phyloP scores from a whole-genome alignment of 2,329 filamentous ascomycete species.

The Hirsutella rhossiliensis region DNA sequence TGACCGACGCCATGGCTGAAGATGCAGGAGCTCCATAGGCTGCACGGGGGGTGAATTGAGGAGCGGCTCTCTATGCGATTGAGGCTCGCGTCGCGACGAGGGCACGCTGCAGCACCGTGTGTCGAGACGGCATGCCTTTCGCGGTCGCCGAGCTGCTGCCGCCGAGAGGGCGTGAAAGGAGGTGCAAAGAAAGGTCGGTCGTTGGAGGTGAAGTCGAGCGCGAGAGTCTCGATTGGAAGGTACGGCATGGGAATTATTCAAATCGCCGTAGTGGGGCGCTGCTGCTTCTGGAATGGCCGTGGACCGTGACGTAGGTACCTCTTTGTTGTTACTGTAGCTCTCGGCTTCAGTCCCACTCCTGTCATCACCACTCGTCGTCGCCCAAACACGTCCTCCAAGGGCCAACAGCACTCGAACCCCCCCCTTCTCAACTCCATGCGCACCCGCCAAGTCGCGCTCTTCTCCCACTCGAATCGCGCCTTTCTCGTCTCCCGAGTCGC shows the following conservation, averaged over 20 bases:
- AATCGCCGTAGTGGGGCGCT: background rate
- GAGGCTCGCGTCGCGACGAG: background rate
- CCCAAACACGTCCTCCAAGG: background rate
- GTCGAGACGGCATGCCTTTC: no score
- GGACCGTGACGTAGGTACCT: background rate
- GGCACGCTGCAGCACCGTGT: background rate
- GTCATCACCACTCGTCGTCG: background rate
- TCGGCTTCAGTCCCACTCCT: background rate
- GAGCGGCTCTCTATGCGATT: background rate
- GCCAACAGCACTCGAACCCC: background rate
- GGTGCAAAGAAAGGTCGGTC: no score
- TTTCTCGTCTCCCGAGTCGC: constrained; percentile 2
- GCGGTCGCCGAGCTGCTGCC: no score
- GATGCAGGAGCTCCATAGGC: constrained; percentile 19
- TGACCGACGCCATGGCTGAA: constrained; percentile 68
- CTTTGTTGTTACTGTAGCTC: background rate
- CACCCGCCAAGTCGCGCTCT: background rate
- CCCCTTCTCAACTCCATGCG: background rate
- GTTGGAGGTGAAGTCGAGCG: no score
- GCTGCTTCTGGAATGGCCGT: background rate
- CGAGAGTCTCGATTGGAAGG: no score
- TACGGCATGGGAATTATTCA: no score
- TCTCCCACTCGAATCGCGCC: background rate
- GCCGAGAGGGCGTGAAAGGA: no score
- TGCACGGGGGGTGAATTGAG: background rate